Evolutionary conservation across 768 basidiomycete genomes (phyloP).

Genomic region (Punctularia strigosozonata): DNA sequence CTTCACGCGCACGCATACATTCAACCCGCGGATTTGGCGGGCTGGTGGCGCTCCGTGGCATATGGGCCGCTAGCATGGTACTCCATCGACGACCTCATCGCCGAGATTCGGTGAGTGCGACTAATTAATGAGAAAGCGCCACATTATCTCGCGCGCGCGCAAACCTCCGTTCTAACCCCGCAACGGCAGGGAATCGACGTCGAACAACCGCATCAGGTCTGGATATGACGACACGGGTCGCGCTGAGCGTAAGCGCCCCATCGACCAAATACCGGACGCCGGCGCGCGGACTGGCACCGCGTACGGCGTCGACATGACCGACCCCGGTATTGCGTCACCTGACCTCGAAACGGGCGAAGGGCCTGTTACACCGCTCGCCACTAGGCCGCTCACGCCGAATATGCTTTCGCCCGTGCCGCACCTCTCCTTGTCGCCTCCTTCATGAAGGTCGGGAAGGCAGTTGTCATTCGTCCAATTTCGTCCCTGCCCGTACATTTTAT

Average conservation of each 20-base stretch:
- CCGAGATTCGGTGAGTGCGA: conserved; percentile 60
- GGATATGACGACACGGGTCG: conserved; percentile 40
- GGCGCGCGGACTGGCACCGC: conserved; percentile 56
- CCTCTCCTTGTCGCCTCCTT: no score
- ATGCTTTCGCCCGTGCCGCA: no score
- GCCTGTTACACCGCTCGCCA: no score
- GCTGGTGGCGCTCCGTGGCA: conserved; percentile 63
- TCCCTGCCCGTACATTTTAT: no score
- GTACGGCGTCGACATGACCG: conserved; percentile 52
- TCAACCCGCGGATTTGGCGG: conserved; percentile 47
- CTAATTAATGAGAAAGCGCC: no score
- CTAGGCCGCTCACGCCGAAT: no score
- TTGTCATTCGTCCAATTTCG: no score
- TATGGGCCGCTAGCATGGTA: conserved; percentile 68
- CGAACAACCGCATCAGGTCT: conserved; percentile 78
- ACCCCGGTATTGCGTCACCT: conserved; percentile 30
- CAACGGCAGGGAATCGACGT: conserved; percentile 54
- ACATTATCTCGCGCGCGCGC: not conserved
- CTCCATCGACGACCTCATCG: conserved; percentile 64
- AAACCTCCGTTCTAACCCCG: not conserved
- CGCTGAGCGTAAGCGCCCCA: conserved; percentile 47
- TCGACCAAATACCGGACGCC: conserved; percentile 62
- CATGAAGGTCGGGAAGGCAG: no score
- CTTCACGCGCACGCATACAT: conserved; percentile 70
- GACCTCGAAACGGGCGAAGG: conserved; percentile 24